Percentiles rank a stretch among this genome's conserved stretches.
phyloP scores from a whole-genome alignment of 352 stramenopile species.

The Elongisporangium undulatum region DNA sequence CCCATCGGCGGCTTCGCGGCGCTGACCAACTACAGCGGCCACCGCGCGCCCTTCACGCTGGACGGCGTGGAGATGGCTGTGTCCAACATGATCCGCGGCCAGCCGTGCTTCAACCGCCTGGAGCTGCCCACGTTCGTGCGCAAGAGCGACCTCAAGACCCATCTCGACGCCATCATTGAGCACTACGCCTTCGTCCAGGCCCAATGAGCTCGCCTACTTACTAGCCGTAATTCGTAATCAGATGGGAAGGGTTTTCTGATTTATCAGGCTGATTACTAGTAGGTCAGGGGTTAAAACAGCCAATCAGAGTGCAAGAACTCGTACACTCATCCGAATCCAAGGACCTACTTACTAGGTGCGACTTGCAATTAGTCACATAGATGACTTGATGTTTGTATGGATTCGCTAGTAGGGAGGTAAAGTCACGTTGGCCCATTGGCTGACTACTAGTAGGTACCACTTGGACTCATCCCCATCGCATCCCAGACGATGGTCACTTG shows the following conservation, averaged over 20 bases:
- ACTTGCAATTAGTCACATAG: neutral
- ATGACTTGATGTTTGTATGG: neutral
- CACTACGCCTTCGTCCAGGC: constrained; percentile 44
- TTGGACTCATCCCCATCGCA: neutral
- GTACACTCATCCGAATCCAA: neutral
- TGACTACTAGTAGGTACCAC: neutral
- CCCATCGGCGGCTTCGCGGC: constrained; percentile 12
- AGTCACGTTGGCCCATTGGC: neutral
- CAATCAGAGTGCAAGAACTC: neutral
- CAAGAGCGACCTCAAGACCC: constrained; percentile 42
- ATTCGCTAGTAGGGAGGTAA: neutral
- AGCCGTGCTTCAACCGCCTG: constrained; percentile 24
- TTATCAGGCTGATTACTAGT: constrained; percentile 60
- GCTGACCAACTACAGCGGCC: constrained; percentile 13
- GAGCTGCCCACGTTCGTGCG: constrained; percentile 83
- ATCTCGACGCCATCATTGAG: constrained; percentile 59
- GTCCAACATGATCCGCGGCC: constrained; percentile 2
- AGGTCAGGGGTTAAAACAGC: constrained; percentile 21
- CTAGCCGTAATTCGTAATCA: neutral
- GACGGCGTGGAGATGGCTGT: constrained; percentile 1
- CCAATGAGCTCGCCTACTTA: neutral
- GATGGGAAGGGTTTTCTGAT: neutral
- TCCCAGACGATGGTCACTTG: neutral
- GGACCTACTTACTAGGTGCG: neutral
- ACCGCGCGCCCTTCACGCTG: constrained; percentile 11